Base-by-base conservation (phyloP, 805 yeast species). In the Candida hispaniensis region DNA sequence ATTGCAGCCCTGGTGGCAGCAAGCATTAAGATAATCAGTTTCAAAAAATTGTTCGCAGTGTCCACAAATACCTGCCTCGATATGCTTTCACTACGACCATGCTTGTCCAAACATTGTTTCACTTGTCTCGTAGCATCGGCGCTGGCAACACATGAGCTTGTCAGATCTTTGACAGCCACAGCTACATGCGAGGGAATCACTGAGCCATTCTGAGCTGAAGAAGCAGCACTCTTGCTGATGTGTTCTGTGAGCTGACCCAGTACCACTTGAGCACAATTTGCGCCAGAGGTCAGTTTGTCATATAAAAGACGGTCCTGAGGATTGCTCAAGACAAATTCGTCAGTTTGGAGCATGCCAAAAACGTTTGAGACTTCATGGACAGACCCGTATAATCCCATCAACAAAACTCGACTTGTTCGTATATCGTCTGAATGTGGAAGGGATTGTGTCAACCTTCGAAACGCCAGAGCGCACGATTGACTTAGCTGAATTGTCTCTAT, bases 1-100 rank as follows among this genome's bases (percentile, higher is more conserved):
- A 88, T 78, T 2, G 93, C 75, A 1, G 70, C 66, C 50, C 85
- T 85, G 0, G 93, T 83, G 1, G 81, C 72, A 2, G 88, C 91
- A 44, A 88, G 63, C 26, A 91, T 81, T 20, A 75, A 75, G 44
- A 88, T 77, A 39, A 86, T 78, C 0, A 93, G 75, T 49, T 82
- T 83, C 46, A 88, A 61, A 47, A 85, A 83, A 30, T 73, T 59
- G 51, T 81, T 85, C 19, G 82, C 77, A 44, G 80, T 86, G 45
- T 88, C 96, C 73, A 91, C 86, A 36, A 88, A 73, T 44, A 65
- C 64, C 40, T 70, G 65, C 42, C 79, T 73, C 20, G 53, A 26
- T 2, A 30, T 25, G 19, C 19, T 26, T 5, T 34, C 30, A 14
- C 30, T 30, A 10, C 30, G 5, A 26, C 30, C 30, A 5, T 20